Evolutionary conservation across 1,284 basidiomycete species (phyloP).

Genomic region (Volvariella surrecta): DNA sequence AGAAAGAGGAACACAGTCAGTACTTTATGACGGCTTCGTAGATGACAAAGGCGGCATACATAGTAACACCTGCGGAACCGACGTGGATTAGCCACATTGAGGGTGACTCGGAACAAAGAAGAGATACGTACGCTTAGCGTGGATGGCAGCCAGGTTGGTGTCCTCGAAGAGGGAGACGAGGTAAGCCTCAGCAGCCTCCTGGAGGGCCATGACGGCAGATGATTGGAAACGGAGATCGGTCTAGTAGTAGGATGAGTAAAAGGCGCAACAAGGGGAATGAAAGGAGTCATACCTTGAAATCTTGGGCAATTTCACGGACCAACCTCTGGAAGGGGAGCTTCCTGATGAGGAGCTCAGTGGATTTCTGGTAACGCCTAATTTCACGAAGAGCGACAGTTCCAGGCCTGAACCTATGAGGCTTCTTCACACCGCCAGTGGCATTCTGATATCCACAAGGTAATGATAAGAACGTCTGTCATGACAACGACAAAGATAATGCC

Average conservation of each 20-base stretch:
- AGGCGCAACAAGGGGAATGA: conserved; percentile 4
- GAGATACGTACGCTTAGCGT: conserved; percentile 63
- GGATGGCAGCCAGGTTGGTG: conserved; percentile 90
- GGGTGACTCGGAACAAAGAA: not conserved
- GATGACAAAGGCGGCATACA: not conserved
- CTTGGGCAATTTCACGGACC: conserved; percentile 91
- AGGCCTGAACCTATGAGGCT: conserved; percentile 94
- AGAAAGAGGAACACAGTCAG: conserved; percentile 10
- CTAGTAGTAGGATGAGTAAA: conserved; percentile 24
- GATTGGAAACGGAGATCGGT: conserved; percentile 97
- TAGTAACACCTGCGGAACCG: conserved; percentile 5
- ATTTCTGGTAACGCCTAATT: conserved; percentile 97
- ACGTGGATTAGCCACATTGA: conserved; percentile 5
- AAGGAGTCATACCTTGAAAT: conserved; percentile 71
- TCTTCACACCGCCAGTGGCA: conserved; percentile 87
- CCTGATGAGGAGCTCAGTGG: conserved; percentile 91
- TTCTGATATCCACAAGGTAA: conserved; percentile 16
- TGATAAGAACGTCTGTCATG: conserved; percentile 1
- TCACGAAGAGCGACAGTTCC: conserved; percentile 98
- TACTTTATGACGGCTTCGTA: conserved; percentile 11
- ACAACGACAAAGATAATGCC: conserved; percentile 65
- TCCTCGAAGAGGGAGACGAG: conserved; percentile 93
- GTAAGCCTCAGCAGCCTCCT: conserved; percentile 96
- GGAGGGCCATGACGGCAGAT: conserved; percentile 90
- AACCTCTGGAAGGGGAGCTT: conserved; percentile 95